phyloP scores from a whole-genome alignment of 2,329 filamentous ascomycete genomes.

The Venturia aucupariae region DNA sequence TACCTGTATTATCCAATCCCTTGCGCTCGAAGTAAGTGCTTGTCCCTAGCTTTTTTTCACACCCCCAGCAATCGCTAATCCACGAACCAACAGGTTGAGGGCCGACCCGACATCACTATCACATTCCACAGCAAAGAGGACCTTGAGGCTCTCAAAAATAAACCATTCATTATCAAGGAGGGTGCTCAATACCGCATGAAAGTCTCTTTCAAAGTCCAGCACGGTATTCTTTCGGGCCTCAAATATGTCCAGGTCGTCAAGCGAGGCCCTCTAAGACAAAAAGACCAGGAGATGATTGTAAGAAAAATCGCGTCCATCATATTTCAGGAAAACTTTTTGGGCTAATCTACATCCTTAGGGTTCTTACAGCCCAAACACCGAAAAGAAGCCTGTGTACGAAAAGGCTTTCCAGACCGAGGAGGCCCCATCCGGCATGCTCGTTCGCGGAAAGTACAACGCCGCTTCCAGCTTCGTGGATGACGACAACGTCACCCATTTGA shows the following conservation, averaged over 20 bases:
- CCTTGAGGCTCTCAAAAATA: constrained; percentile 70
- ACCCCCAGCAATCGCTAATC: neutral
- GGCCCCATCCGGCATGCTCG: constrained; percentile 83
- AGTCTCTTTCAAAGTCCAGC: constrained; percentile 88
- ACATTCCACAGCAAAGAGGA: constrained; percentile 69
- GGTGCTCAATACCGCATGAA: constrained; percentile 90
- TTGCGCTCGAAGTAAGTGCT: constrained; percentile 59
- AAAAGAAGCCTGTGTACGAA: constrained; percentile 72
- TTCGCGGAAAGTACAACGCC: constrained; percentile 82
- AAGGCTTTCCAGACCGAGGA: constrained; percentile 90
- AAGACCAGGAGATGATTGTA: constrained; percentile 98
- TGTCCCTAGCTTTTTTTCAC: too few species aligned
- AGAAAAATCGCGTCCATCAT: constrained; percentile 34
- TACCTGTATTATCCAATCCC: constrained; percentile 85
- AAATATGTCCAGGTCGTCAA: constrained; percentile 95
- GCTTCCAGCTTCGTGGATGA: constrained; percentile 89
- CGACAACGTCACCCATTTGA: constrained; percentile 79
- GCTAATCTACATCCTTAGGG: constrained; percentile 45
- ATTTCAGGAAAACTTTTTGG: too few species aligned
- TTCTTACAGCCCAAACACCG: constrained; percentile 87
- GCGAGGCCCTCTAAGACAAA: constrained; percentile 78
- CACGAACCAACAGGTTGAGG: constrained; percentile 44
- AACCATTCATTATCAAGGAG: constrained; percentile 97
- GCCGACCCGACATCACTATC: constrained; percentile 77
- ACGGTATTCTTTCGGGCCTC: constrained; percentile 87